phyloP scores from a whole-genome alignment of 371 early-diverging fungal genomes.

The Syncephalastrum racemosum region DNA sequence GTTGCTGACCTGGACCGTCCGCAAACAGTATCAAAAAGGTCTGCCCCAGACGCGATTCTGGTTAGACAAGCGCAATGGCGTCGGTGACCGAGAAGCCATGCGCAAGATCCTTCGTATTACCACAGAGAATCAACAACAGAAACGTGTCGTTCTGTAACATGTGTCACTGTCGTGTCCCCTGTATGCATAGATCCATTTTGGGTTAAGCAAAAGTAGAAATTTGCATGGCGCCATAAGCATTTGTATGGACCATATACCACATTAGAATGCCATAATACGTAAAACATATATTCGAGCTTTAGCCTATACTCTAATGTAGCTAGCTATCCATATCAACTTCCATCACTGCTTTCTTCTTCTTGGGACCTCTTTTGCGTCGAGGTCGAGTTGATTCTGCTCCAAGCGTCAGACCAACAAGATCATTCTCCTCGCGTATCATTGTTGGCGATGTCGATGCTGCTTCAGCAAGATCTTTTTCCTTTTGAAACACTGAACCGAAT shows the following conservation, averaged over 20 bases:
- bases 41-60: slow-evolving; percentile 41
- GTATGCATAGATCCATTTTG: no score
- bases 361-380: no score
- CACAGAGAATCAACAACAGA: slow-evolving; percentile 27
- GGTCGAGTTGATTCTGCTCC: no score
- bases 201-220: not conserved
- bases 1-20: slow-evolving; percentile 40
- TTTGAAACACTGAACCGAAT: no score
- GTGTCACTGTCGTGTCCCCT: no score
- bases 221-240: not conserved
- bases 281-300: no score
- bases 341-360: no score
- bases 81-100: slow-evolving; percentile 39
- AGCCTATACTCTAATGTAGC: no score
- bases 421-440: not conserved
- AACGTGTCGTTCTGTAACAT: slow-evolving; percentile 10
- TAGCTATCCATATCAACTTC: no score
- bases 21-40: slow-evolving; percentile 14
- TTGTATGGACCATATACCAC: not conserved
- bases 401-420: no score
- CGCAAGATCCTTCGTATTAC: slow-evolving; percentile 35
- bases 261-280: no score
- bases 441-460: slow-evolving; percentile 1
- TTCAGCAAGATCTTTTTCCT: not conserved
- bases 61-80: slow-evolving; percentile 41